Evolutionary conservation across 2,329 filamentous ascomycete species (phyloP).

Genomic region (Emergomyces orientalis): DNA sequence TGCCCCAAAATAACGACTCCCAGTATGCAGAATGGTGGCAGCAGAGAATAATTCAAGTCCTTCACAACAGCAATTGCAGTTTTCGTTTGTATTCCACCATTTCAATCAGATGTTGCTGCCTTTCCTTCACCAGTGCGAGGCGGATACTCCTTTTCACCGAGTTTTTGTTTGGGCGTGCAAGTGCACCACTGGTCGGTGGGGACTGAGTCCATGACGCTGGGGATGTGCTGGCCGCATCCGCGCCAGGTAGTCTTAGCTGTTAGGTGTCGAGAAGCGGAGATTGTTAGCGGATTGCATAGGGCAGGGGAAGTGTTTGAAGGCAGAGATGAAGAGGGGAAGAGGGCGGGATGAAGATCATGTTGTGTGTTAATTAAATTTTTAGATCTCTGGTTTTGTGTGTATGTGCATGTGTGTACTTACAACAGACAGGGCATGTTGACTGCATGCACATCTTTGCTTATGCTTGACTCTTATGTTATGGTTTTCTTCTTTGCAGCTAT

Average conservation of each 20-base stretch:
- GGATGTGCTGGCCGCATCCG: slow-evolving; percentile 45
- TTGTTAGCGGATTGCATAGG: not conserved
- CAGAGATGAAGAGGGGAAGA: not conserved
- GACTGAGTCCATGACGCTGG: slow-evolving; percentile 45
- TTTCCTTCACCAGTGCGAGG: slow-evolving; percentile 38
- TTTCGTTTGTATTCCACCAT: no score
- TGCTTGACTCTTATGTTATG: not conserved
- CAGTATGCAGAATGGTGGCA: no score
- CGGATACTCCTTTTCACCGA: slow-evolving; percentile 45
- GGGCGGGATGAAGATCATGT: not conserved
- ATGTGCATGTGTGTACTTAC: slow-evolving; percentile 6
- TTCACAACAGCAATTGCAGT: not conserved
- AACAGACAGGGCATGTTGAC: slow-evolving; percentile 12
- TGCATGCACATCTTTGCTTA: slow-evolving; percentile 14
- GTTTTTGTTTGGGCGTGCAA: slow-evolving; percentile 46
- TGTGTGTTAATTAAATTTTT: no score
- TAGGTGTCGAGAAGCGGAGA: not conserved
- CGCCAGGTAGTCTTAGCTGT: slow-evolving; percentile 46
- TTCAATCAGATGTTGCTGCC: slow-evolving; percentile 2
- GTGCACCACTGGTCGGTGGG: slow-evolving; percentile 45
- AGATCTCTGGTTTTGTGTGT: not conserved
- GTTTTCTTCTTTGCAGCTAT: not conserved
- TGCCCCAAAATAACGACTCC: no score
- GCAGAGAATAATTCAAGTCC: no score
- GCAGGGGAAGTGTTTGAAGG: no score